Evolutionary conservation across 2,329 filamentous ascomycete species (phyloP), one percentile per base, ranked within the genome.

Genomic region (Graphiopsis chlorocephala): DNA sequence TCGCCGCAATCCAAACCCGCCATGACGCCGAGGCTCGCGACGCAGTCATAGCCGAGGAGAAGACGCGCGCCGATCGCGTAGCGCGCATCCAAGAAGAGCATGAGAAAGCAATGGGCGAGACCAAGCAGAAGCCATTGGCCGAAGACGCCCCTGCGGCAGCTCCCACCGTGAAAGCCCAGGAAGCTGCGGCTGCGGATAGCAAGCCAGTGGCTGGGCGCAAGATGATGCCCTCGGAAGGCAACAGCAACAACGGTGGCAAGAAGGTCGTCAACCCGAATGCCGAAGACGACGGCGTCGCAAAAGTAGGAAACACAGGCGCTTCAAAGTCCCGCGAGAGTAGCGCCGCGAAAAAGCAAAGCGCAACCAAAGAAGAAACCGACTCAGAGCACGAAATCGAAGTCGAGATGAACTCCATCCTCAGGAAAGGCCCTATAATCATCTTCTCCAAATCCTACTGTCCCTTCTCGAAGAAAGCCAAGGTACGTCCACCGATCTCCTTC

Each of bases 391-490:
- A 88, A 63, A 86, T 90, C 1, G 88, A 93, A 75, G 79, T 80
- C 20, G 91, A 92, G 76, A 78, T 98, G 68, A 90, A 92, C 72
- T 77, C 78, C 8, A 96, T 98, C 57, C 78, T 98, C 68, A 95
- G 93, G 80, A 90, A 88, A 74, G 88, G 91, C 3, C 93, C 94
- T 17, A 89, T 98, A 66, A 91, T 97, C 76, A 92, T 99, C 72
- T 98, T 98, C 81, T 97, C 93, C 68, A 98, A 99, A 79, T 87
- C 90, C 1, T 97, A 94, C 80, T 99, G 95, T 78, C 92, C 90
- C 0, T 89, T 86, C 79, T 97, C 93, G 60, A 90, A 88, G 75
- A 88, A 87, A 71, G 95, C 95, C 53, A 99, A 99, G 79, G 71
- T 73, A 67, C 25, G 67, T 57, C 25, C 33, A 42, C 14, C 12